A percentile compares a stretch with the other conserved stretches of the same genome.
phyloP scores from a whole-genome alignment of 2,329 filamentous ascomycete genomes.

The Cadophora sp. region DNA sequence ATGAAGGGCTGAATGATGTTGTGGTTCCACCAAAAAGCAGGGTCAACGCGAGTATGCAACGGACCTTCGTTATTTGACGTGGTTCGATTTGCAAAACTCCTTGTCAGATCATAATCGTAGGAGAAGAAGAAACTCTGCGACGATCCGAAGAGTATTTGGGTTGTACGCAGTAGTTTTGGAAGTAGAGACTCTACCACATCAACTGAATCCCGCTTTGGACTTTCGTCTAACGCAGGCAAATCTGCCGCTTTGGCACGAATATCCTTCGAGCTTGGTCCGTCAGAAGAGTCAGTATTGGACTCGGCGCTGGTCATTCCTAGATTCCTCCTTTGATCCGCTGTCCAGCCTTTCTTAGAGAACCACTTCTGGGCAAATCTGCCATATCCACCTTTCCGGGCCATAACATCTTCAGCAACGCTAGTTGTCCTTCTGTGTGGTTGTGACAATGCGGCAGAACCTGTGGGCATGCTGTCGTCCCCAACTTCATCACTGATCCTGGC shows the following conservation, averaged over 20 bases:
- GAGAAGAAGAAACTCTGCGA: slow-evolving; percentile 93
- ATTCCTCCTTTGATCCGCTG: slow-evolving; percentile 70
- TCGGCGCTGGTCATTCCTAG: slow-evolving; percentile 68
- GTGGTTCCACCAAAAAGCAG: slow-evolving; percentile 90
- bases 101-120: slow-evolving; percentile 92
- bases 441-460: slow-evolving; percentile 5
- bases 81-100: slow-evolving; percentile 57
- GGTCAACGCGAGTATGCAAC: slow-evolving; percentile 75
- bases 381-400: slow-evolving; percentile 81
- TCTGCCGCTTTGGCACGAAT: slow-evolving; percentile 30
- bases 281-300: slow-evolving; percentile 19
- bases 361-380: slow-evolving; percentile 89
- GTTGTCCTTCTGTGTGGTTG: slow-evolving; percentile 48
- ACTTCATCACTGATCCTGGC: slow-evolving; percentile 50
- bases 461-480: slow-evolving; percentile 47
- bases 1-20: slow-evolving; percentile 78
- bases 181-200: slow-evolving; percentile 56
- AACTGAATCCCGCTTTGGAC: slow-evolving; percentile 3
- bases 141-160: slow-evolving; percentile 82
- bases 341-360: slow-evolving; percentile 89
- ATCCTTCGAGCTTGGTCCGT: slow-evolving; percentile 44
- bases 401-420: slow-evolving; percentile 88
- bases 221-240: not conserved
- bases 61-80: slow-evolving; percentile 59
- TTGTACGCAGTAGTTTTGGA: slow-evolving; percentile 84